These are phyloP conservation scores for Lyophyllum atratum DNA, from an alignment of 768 basidiomycete genomes.

Conservation along the genomic window DNA sequence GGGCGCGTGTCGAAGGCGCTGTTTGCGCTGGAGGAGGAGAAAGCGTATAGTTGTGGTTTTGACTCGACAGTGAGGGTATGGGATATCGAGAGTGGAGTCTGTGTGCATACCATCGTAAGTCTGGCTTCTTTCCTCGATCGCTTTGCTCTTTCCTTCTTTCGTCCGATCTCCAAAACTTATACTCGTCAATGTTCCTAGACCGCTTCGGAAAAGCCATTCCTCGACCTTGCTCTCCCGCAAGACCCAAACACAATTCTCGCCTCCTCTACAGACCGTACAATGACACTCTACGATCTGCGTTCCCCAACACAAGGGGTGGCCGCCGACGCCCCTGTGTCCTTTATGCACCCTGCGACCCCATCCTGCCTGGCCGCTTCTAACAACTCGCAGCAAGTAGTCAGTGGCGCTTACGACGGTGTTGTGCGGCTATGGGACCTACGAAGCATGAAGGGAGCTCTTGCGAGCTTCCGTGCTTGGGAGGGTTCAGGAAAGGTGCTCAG, in stretches of 20 bases:
- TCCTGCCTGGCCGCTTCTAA: conserved; percentile 50
- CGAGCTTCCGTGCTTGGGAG: conserved; percentile 64
- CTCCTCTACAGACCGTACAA: conserved; percentile 74
- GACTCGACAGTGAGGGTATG: conserved; percentile 90
- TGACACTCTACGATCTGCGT: conserved; percentile 72
- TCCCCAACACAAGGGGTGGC: conserved; percentile 31
- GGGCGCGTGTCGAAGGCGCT: conserved; percentile 75
- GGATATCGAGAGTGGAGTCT: conserved; percentile 82
- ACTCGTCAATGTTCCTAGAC: conserved; percentile 39
- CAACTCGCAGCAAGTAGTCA: conserved; percentile 57
- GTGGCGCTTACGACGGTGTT: conserved; percentile 77
- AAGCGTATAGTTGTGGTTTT: conserved; percentile 79
- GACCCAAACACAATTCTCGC: conserved; percentile 45
- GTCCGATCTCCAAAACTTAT: not conserved
- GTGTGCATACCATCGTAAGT: conserved; percentile 68
- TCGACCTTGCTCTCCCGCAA: conserved; percentile 53
- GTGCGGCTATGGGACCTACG: conserved; percentile 80
- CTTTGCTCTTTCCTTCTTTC: not conserved
- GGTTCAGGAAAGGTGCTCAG: conserved; percentile 57
- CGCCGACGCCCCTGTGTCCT: conserved; percentile 37
- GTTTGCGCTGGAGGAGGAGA: conserved; percentile 42
- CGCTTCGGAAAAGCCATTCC: conserved; percentile 74
- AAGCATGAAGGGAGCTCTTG: conserved; percentile 63
- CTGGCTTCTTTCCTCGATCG: conserved; percentile 1
- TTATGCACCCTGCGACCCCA: conserved; percentile 67